These are phyloP conservation scores for Daldinia sp. DNA, from an alignment of 2,329 filamentous ascomycete species.

Conservation along the genomic window DNA sequence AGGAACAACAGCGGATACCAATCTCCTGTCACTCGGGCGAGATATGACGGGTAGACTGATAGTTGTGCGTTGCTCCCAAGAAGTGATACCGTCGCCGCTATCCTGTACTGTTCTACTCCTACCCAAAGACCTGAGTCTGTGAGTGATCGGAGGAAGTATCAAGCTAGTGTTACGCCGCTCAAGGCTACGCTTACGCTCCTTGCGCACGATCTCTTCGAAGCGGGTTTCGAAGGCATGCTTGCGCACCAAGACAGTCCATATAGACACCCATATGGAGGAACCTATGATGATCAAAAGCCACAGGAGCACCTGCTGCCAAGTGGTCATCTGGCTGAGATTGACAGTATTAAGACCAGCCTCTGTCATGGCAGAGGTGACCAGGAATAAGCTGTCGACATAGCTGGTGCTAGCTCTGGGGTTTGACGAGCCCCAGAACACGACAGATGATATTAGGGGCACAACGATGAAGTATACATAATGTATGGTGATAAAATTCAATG, in stretches of 20 bases:
- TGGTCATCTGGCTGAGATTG: slow-evolving; percentile 72
- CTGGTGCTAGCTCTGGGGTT: slow-evolving; percentile 63
- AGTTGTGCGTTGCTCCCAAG: slow-evolving; percentile 17
- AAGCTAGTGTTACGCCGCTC: slow-evolving; percentile 45
- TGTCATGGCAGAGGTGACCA: slow-evolving; percentile 75
- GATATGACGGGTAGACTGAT: slow-evolving; percentile 41
- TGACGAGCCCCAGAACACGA: slow-evolving; percentile 71
- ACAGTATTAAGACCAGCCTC: slow-evolving; percentile 72
- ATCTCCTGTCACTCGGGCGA: slow-evolving; percentile 40
- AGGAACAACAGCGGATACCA: slow-evolving; percentile 40
- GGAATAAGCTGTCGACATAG: slow-evolving; percentile 74
- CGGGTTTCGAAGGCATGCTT: slow-evolving; percentile 72
- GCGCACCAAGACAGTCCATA: slow-evolving; percentile 71
- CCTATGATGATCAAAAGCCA: slow-evolving; percentile 74
- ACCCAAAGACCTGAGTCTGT: slow-evolving; percentile 43
- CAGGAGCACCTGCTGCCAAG: slow-evolving; percentile 74
- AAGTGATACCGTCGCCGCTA: neutral
- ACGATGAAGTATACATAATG: slow-evolving; percentile 75
- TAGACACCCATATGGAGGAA: slow-evolving; percentile 73
- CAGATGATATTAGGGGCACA: slow-evolving; percentile 65
- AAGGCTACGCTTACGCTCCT: slow-evolving; percentile 54
- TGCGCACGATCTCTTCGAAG: slow-evolving; percentile 65
- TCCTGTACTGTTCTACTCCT: slow-evolving; percentile 37
- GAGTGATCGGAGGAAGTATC: slow-evolving; percentile 48
- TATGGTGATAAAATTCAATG: slow-evolving; percentile 71